These are phyloP conservation scores for Tuber umbilicatum DNA, from an alignment of 495 filamentous ascomycete species.

Conservation along the genomic window DNA sequence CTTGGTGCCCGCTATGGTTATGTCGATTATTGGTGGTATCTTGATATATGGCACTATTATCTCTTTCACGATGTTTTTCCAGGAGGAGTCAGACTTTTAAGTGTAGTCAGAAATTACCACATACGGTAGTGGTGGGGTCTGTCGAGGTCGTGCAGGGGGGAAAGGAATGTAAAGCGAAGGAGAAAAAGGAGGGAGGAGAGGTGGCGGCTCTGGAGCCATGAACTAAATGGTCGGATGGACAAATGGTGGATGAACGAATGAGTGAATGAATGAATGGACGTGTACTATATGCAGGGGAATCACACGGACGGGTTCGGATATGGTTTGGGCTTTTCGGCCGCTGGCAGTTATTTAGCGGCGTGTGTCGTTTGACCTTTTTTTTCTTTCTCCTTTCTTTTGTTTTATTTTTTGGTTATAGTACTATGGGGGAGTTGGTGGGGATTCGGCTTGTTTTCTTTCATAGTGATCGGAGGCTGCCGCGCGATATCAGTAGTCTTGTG, in stretches of 20 bases:
- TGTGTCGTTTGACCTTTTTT: not conserved
- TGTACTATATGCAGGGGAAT: not conserved
- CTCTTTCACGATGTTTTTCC: slow-evolving; percentile 95
- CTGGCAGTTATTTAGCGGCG: not conserved
- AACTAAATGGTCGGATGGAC: not conserved
- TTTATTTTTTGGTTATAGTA: not conserved
- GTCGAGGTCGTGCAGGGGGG: not conserved
- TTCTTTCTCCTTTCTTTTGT: not conserved
- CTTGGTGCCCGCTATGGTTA: slow-evolving; percentile 75
- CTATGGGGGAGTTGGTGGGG: not conserved
- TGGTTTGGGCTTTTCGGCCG: not conserved
- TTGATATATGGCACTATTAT: slow-evolving; percentile 98
- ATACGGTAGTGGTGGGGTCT: slow-evolving; percentile 1
- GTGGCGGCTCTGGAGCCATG: not conserved
- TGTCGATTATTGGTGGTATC: slow-evolving; percentile 86
- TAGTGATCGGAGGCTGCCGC: not conserved
- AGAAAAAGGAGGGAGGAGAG: not conserved
- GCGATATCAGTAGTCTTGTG: not conserved
- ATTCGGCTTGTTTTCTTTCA: not conserved
- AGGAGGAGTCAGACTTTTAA: slow-evolving; percentile 83
- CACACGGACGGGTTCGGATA: not conserved
- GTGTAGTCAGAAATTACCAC: slow-evolving; percentile 33
- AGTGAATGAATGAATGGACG: not conserved
- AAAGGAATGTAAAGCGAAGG: not conserved
- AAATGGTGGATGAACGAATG: not conserved